Conservation (phyloP, 2,329 filamentous ascomycete species). For the Microthyrium microscopicum region DNA sequence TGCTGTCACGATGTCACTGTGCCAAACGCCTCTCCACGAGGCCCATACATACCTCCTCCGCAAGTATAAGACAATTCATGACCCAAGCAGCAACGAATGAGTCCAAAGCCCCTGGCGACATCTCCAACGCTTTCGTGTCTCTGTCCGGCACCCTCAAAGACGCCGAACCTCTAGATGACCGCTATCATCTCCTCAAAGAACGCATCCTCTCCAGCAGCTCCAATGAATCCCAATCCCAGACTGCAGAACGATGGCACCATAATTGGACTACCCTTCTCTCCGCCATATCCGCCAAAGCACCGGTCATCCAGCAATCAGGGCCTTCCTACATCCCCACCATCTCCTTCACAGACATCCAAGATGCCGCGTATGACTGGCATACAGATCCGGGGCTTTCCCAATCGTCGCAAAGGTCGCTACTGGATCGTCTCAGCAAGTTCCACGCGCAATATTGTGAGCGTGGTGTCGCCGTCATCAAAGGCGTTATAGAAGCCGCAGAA, state of each 20-base stretch:
- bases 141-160: conserved; percentile 29
- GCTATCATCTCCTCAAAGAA: conserved; percentile 29
- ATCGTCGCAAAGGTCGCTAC: no score
- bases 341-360: conserved; percentile 27
- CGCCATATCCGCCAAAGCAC: conserved; percentile 27
- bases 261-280: conserved; percentile 31
- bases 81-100: no score
- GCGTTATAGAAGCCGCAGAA: conserved; percentile 27
- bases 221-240: no score
- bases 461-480: conserved; percentile 30
- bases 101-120: no score
- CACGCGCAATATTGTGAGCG: conserved; percentile 40
- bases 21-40: no score
- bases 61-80: no score
- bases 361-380: conserved; percentile 27
- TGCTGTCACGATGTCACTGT: no score
- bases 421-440: conserved; percentile 41
- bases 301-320: conserved; percentile 25
- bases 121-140: conserved; percentile 33
- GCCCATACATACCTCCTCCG: no score
- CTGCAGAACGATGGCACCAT: conserved; percentile 30
- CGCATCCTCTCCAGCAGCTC: conserved; percentile 28
- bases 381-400: no score
- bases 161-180: conserved; percentile 22
- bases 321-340: conserved; percentile 29